Evolutionary conservation across 352 stramenopile species (phyloP).

Genomic region (Globisporangium paroecandrum): DNA sequence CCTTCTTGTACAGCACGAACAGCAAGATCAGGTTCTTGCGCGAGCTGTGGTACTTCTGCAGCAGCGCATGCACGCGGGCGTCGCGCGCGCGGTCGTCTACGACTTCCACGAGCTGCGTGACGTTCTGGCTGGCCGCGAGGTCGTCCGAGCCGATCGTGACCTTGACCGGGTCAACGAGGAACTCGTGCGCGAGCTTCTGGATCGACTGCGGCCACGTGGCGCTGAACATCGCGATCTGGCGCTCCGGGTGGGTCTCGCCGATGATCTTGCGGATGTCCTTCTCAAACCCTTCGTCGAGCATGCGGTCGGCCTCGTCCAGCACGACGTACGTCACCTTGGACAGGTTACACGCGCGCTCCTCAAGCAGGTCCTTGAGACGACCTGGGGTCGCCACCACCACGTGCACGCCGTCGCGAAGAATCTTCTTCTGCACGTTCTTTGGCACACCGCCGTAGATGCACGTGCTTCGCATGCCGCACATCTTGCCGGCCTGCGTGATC

Average conservation of each 20-base stretch:
- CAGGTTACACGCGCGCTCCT: slow-evolving; percentile 81
- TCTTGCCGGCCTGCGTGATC: slow-evolving; percentile 89
- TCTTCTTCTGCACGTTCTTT: slow-evolving; percentile 91
- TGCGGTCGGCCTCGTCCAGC: slow-evolving; percentile 96
- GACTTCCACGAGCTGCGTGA: slow-evolving; percentile 94
- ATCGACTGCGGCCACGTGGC: slow-evolving; percentile 97
- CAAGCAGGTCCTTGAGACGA: slow-evolving; percentile 90
- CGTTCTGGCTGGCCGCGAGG: slow-evolving; percentile 93
- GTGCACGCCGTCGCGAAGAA: slow-evolving; percentile 84
- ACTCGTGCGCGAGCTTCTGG: slow-evolving; percentile 94
- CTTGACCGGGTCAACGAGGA: slow-evolving; percentile 92
- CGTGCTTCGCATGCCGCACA: slow-evolving; percentile 79
- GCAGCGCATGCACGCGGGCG: slow-evolving; percentile 82
- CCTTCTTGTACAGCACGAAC: slow-evolving; percentile 99
- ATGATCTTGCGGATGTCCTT: slow-evolving; percentile 92
- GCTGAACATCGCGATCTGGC: slow-evolving; percentile 97
- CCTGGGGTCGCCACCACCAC: slow-evolving; percentile 96
- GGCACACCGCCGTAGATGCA: slow-evolving; percentile 96
- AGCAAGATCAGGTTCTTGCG: slow-evolving; percentile 93
- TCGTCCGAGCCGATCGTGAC: slow-evolving; percentile 94
- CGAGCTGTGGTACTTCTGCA: slow-evolving; percentile 91
- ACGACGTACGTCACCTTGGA: slow-evolving; percentile 92
- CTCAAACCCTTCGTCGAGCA: slow-evolving; percentile 94
- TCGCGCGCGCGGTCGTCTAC: slow-evolving; percentile 91
- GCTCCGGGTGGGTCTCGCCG: slow-evolving; percentile 63